These are phyloP conservation scores for Gamarada debralockiae DNA, from an alignment of 495 filamentous ascomycete species.

Conservation along the genomic window DNA sequence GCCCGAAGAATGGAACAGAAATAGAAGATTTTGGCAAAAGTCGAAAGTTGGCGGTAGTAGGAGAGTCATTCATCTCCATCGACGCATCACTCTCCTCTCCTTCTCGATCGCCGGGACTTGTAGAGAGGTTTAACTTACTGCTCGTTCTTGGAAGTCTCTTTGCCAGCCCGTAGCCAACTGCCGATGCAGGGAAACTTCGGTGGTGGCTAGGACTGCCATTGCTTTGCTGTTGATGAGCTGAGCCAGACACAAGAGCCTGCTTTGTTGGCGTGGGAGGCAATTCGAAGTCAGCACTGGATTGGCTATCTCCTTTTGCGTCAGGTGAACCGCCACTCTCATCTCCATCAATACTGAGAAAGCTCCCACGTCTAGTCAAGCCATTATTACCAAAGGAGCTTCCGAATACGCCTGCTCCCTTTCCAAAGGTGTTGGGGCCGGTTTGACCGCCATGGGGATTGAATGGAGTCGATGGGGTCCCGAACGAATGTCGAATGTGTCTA, in stretches of 20 bases:
- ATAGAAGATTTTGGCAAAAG: slow-evolving; percentile 13
- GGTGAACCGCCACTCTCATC: slow-evolving; percentile 53
- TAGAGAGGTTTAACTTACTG: slow-evolving; percentile 40
- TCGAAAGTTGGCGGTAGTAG: slow-evolving; percentile 21
- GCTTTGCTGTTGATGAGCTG: background rate
- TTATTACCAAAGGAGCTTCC: slow-evolving; percentile 50
- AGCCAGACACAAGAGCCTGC: slow-evolving; percentile 36
- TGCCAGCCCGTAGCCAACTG: slow-evolving; percentile 12
- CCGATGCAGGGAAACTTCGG: slow-evolving; percentile 14
- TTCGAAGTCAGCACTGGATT: slow-evolving; percentile 61
- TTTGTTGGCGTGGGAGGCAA: slow-evolving; percentile 93
- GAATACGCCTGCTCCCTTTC: slow-evolving; percentile 64
- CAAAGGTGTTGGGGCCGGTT: slow-evolving; percentile 52
- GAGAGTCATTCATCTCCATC: slow-evolving; percentile 25
- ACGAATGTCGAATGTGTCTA: slow-evolving; percentile 56
- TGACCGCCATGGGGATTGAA: slow-evolving; percentile 43
- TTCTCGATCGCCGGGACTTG: slow-evolving; percentile 16
- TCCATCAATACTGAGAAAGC: slow-evolving; percentile 73
- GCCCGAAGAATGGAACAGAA: slow-evolving; percentile 31
- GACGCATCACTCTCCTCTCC: slow-evolving; percentile 24
- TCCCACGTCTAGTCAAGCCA: slow-evolving; percentile 58
- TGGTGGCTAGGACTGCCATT: slow-evolving; percentile 24
- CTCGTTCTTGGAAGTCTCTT: slow-evolving; percentile 25
- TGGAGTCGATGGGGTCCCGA: slow-evolving; percentile 59
- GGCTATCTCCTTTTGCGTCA: slow-evolving; percentile 51